Conservation (phyloP, 805 yeast species). For the Scheffersomyces lignosus region DNA sequence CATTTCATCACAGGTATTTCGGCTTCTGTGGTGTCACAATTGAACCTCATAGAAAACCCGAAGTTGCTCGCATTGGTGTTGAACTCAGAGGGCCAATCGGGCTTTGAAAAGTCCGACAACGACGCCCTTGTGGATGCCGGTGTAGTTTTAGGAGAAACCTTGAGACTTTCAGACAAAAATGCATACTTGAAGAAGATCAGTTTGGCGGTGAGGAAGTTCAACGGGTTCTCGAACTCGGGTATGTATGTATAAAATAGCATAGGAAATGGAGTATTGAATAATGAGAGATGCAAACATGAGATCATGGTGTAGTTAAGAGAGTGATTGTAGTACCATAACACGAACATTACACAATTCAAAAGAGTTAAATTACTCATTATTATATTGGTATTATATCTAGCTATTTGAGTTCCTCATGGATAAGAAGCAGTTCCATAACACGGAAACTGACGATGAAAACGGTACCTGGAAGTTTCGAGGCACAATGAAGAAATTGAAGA, state of each 20-base stretch:
- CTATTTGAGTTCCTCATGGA: slow-evolving; percentile 63
- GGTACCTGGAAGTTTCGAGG: slow-evolving; percentile 84
- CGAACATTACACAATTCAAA: too few species aligned
- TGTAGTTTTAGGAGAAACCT: slow-evolving; percentile 7
- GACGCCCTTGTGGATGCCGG: slow-evolving; percentile 41
- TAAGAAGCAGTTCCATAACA: slow-evolving; percentile 91
- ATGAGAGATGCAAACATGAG: too few species aligned
- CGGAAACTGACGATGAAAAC: slow-evolving; percentile 81
- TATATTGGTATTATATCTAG: too few species aligned
- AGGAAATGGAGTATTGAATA: neutral
- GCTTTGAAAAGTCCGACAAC: slow-evolving; percentile 53
- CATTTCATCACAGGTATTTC: slow-evolving; percentile 59
- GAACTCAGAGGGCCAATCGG: slow-evolving; percentile 64
- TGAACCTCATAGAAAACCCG: slow-evolving; percentile 5
- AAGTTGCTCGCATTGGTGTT: slow-evolving; percentile 26
- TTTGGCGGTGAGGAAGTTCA: slow-evolving; percentile 20
- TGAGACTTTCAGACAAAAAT: slow-evolving; percentile 4
- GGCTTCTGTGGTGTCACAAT: slow-evolving; percentile 43
- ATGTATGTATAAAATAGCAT: slow-evolving; percentile 18
- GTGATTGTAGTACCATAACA: too few species aligned
- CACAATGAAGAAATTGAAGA: slow-evolving; percentile 67
- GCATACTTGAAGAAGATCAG: slow-evolving; percentile 16
- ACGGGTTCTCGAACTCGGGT: slow-evolving; percentile 24
- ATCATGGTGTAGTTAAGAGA: too few species aligned
- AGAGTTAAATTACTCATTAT: too few species aligned